A percentile compares a stretch with the other conserved stretches of the same genome.
Evolutionary conservation across 2,329 filamentous ascomycete species (phyloP).

Genomic region (Clarireedia monteithiana): DNA sequence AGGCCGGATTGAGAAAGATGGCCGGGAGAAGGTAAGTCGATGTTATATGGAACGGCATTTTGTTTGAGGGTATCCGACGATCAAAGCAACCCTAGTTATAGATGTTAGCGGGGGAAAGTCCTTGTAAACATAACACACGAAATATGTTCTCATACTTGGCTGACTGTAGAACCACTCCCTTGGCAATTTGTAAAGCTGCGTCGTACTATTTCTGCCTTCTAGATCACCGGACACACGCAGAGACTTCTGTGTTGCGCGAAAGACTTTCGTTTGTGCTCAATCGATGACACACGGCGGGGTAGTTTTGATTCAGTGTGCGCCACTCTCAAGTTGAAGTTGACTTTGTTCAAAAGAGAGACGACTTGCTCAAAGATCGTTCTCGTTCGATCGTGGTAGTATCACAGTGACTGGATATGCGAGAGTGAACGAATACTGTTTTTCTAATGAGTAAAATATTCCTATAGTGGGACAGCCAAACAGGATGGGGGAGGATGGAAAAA

Average conservation of each 20-base stretch:
- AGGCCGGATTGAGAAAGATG: conserved; percentile 33
- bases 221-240: neutral
- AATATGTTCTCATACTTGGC: neutral
- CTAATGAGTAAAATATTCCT: neutral
- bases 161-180: neutral
- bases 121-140: neutral
- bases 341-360: neutral
- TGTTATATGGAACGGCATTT: conserved; percentile 22
- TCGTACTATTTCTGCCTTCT: neutral
- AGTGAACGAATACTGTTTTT: neutral
- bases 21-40: conserved; percentile 29
- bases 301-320: neutral
- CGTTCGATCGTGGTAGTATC: neutral
- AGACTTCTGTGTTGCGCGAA: neutral
- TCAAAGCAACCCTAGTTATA: neutral
- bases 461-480: neutral
- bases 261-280: neutral
- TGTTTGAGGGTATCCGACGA: conserved; percentile 5
- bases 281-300: neutral
- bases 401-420: neutral
- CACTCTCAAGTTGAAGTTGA: neutral
- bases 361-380: neutral
- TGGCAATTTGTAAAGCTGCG: neutral
- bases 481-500: neutral
- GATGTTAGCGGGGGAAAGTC: neutral